A percentile compares a stretch with the other conserved stretches of the same genome.
Conservation (phyloP, 2,329 filamentous ascomycete genomes). For the Xylaria sp. region DNA sequence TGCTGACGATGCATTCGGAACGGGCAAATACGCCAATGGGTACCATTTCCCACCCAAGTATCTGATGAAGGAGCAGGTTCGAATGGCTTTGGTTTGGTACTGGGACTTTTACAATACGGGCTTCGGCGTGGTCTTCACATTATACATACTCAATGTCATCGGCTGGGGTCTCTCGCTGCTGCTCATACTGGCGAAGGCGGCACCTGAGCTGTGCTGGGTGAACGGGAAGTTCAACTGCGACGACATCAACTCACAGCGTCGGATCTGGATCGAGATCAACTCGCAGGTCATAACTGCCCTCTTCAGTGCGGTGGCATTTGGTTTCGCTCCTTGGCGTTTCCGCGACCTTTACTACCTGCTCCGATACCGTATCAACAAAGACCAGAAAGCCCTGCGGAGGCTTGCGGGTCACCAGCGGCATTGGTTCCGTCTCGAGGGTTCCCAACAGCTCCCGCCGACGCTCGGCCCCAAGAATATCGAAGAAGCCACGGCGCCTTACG, state of each 20-base stretch:
- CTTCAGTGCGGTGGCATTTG: constrained; percentile 89
- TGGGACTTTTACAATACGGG: constrained; percentile 80
- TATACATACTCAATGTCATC: constrained; percentile 85
- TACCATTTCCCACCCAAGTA: constrained; percentile 73
- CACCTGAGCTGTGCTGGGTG: constrained; percentile 74
- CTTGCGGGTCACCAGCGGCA: constrained; percentile 78
- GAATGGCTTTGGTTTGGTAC: constrained; percentile 68
- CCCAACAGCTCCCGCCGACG: constrained; percentile 64
- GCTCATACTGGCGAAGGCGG: constrained; percentile 79
- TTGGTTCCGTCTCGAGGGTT: constrained; percentile 80
- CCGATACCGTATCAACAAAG: constrained; percentile 66
- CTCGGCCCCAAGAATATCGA: constrained; percentile 64
- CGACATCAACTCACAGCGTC: constrained; percentile 77
- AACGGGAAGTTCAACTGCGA: constrained; percentile 67
- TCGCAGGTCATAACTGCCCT: constrained; percentile 85
- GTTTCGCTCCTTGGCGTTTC: constrained; percentile 85
- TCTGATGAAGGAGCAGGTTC: constrained; percentile 67
- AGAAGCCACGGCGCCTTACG: constrained; percentile 51
- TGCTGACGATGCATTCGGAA: constrained; percentile 39
- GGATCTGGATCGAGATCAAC: constrained; percentile 86
- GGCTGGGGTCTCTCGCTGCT: constrained; percentile 95
- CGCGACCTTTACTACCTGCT: constrained; percentile 80
- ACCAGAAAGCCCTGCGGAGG: constrained; percentile 68
- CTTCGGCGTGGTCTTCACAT: constrained; percentile 77
- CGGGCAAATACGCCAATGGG: constrained; percentile 65